Conservation (phyloP, 306 rosid genomes). For the Vigna angularis region DNA sequence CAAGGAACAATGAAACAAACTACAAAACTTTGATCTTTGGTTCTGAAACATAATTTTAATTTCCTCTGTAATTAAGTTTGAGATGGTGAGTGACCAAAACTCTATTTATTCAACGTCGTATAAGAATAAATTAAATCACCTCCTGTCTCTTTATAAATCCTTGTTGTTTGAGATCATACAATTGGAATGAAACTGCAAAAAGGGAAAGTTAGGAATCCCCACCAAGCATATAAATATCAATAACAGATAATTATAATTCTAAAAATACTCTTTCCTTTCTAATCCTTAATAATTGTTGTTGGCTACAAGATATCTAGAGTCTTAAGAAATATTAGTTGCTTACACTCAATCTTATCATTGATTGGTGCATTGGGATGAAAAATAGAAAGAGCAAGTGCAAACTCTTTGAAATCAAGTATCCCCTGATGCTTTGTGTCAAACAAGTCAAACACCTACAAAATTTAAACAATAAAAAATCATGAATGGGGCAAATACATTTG, state of each 20-base stretch:
- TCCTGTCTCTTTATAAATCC: slow-evolving; percentile 79
- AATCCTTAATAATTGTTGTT: slow-evolving; percentile 8
- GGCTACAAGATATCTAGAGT: slow-evolving; percentile 28
- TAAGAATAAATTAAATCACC: slow-evolving; percentile 58
- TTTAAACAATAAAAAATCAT: slow-evolving; percentile 41
- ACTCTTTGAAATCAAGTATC: slow-evolving; percentile 75
- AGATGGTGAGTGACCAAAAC: slow-evolving; percentile 14
- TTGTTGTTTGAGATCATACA: slow-evolving; percentile 84
- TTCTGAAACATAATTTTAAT: slow-evolving; percentile 15
- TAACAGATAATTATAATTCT: slow-evolving; percentile 21
- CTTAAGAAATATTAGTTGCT: slow-evolving; percentile 36
- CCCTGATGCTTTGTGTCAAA: slow-evolving; percentile 74
- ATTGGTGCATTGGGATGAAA: slow-evolving; percentile 83
- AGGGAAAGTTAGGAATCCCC: slow-evolving; percentile 44
- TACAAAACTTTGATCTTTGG: not conserved
- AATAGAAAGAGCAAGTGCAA: slow-evolving; percentile 84
- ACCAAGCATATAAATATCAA: slow-evolving; percentile 30
- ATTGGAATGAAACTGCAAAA: slow-evolving; percentile 79
- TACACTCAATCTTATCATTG: slow-evolving; percentile 82
- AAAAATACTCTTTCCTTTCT: slow-evolving; percentile 30
- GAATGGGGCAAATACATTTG: slow-evolving; percentile 18
- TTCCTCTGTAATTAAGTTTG: not conserved
- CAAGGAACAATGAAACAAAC: not conserved
- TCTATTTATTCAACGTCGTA: slow-evolving; percentile 18
- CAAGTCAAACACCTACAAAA: slow-evolving; percentile 79